phyloP scores from a whole-genome alignment of 2,329 filamentous ascomycete species.

The Monosporascus sp. region DNA sequence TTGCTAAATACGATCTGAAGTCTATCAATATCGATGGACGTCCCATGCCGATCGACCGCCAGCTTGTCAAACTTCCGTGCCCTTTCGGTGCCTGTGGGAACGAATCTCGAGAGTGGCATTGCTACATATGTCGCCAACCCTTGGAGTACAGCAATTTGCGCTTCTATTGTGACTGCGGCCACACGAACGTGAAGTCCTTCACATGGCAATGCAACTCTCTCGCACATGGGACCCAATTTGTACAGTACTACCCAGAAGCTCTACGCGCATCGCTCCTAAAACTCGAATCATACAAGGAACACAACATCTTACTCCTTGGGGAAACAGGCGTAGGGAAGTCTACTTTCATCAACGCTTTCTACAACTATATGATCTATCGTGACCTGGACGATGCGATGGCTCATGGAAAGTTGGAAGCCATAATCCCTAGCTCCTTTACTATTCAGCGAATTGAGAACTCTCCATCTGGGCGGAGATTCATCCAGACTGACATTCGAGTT shows the following conservation, averaged over 20 bases:
- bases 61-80: conserved; percentile 1
- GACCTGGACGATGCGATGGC: conserved; percentile 33
- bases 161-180: conserved; percentile 3
- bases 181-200: neutral
- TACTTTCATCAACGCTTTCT: conserved; percentile 42
- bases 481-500: conserved; percentile 23
- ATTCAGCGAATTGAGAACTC: conserved; percentile 25
- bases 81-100: neutral
- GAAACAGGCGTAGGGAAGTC: conserved; percentile 45
- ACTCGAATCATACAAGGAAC: conserved; percentile 21
- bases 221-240: conserved; percentile 5
- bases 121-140: conserved; percentile 4
- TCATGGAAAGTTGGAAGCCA: conserved; percentile 22
- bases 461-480: conserved; percentile 14
- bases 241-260: neutral
- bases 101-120: conserved; percentile 1
- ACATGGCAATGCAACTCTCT: conserved; percentile 1
- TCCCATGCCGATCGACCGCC: neutral
- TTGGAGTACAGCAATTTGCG: conserved; percentile 1
- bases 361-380: conserved; percentile 36
- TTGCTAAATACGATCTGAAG: conserved; percentile 1
- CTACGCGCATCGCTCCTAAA: neutral
- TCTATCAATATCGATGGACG: neutral
- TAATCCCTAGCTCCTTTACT: conserved; percentile 35
- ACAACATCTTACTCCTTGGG: conserved; percentile 41